A percentile compares a stretch with the other conserved stretches of the same genome.
phyloP scores from a whole-genome alignment of 192 early-diverging fungal genomes.

The Rhizophagus clarus region DNA sequence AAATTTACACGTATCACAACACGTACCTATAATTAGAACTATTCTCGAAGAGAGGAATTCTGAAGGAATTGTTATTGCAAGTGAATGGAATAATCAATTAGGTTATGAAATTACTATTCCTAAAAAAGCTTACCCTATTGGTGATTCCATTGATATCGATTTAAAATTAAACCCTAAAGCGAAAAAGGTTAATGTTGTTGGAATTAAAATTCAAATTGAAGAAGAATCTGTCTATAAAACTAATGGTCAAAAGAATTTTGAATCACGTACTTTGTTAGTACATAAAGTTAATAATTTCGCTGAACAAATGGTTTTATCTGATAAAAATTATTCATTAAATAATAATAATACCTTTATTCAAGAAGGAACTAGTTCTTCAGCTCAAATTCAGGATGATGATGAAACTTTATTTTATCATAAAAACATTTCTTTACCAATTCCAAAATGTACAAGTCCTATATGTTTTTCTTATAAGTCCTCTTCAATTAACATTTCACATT shows the following conservation, averaged over 20 bases:
- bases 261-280: neutral
- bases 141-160: neutral
- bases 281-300: neutral
- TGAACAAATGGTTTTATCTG: neutral
- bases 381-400: neutral
- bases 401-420: neutral
- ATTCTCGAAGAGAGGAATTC: neutral
- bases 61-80: neutral
- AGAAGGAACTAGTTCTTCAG: neutral
- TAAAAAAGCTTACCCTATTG: slow-evolving; percentile 9
- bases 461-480: neutral
- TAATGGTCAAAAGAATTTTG: neutral
- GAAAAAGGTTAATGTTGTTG: neutral
- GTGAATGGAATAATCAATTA: neutral
- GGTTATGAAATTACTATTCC: slow-evolving; percentile 3
- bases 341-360: neutral
- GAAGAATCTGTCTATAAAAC: neutral
- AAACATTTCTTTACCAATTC: neutral
- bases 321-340: neutral
- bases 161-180: neutral
- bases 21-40: neutral
- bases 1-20: neutral
- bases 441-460: neutral
- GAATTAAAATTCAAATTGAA: neutral
- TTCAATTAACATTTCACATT: neutral